Base-by-base conservation (phyloP, 2,329 filamentous ascomycete genomes). In the Calonectria henricotiae region DNA sequence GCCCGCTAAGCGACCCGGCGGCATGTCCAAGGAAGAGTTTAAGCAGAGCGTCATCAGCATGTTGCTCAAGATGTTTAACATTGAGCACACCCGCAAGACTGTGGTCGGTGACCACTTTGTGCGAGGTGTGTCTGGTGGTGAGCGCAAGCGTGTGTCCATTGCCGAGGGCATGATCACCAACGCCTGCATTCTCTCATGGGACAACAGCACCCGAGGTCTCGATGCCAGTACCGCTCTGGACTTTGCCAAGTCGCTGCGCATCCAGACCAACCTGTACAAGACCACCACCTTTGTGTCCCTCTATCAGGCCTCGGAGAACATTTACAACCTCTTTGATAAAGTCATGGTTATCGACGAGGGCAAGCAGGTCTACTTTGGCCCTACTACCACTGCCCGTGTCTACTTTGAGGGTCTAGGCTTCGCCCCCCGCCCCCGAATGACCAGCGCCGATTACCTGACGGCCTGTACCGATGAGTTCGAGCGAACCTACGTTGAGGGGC, bases 1-100 rank as follows among this genome's bases (percentile, higher is more conserved):
- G 15, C 94, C 95, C 6, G 91, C 92, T 17, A 95, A 95, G 81
- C 87, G 94, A 55, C 93, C 94, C 0, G 89, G 87, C 4, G 94
- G 93, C 25, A 88, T 96, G 75, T 91, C 89, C 44, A 93, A 93
- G 80, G 80, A 83, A 6, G 91, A 93, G 17, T 96, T 96, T 85
- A 95, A 95, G 84, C 87, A 93, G 61, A 90, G 91, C 75, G 90
- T 97, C 68, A 87, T 95, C 71, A 87, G 90, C 20, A 89, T 92
- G 77, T 86, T 98, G 69, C 86, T 98, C 62, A 94, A 94, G 78
- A 96, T 97, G 93, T 97, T 98, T 86, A 96, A 96, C 79, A 97
- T 98, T 65, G 93, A 95, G 80, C 94, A 98, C 81, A 97, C 94
- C 0, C 89, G 90, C 62, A 89, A 95, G 79, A 98, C 95, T 0